phyloP scores from a whole-genome alignment of 2,329 filamentous ascomycete genomes.

The Arthrinium puccinioides region DNA sequence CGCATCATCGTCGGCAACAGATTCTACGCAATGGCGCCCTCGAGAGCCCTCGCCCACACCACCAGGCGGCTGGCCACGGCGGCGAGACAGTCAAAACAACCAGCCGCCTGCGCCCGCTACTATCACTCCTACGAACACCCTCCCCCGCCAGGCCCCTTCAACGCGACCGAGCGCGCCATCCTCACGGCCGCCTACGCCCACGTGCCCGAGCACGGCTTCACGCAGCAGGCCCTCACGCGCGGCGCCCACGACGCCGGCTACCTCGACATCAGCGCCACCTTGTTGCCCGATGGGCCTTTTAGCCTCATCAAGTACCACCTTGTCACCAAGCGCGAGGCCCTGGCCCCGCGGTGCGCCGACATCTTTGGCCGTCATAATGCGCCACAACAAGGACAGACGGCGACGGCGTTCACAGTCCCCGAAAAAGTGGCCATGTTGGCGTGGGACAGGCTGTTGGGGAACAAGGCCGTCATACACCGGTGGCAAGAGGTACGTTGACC shows the following conservation, averaged over 20 bases:
- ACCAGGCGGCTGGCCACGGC: not conserved
- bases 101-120: slow-evolving; percentile 16
- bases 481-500: slow-evolving; percentile 72
- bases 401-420: slow-evolving; percentile 38
- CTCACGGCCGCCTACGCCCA: slow-evolving; percentile 74
- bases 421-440: slow-evolving; percentile 64
- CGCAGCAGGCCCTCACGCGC: slow-evolving; percentile 60
- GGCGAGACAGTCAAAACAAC: not conserved
- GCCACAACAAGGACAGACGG: slow-evolving; percentile 8
- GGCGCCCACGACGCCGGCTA: slow-evolving; percentile 82
- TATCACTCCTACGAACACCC: slow-evolving; percentile 75
- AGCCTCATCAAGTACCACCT: slow-evolving; percentile 76
- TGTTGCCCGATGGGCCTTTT: slow-evolving; percentile 75
- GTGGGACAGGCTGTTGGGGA: slow-evolving; percentile 71
- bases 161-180: slow-evolving; percentile 63
- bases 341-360: slow-evolving; percentile 35
- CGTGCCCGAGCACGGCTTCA: slow-evolving; percentile 79
- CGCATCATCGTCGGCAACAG: too few relatives aligned
- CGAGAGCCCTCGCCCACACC: not conserved
- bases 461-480: slow-evolving; percentile 61
- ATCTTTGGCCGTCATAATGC: slow-evolving; percentile 34
- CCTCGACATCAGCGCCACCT: slow-evolving; percentile 75
- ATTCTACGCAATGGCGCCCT: not conserved
- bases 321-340: slow-evolving; percentile 53
- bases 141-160: slow-evolving; percentile 53